Evolutionary conservation across 192 early-diverging fungal genomes (phyloP).

Genomic region (Coemansia furcata): DNA sequence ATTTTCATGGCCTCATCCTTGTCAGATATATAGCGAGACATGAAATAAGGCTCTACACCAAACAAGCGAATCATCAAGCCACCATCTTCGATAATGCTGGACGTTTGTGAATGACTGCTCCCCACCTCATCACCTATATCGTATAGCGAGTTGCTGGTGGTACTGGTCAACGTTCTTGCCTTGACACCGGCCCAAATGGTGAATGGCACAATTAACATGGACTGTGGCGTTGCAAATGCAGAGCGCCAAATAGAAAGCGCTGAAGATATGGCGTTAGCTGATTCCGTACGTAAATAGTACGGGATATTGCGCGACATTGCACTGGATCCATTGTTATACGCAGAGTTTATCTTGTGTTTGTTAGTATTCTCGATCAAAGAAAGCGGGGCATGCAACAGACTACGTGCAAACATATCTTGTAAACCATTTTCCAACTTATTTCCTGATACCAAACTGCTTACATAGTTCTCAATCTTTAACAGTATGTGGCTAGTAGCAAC

Average conservation of each 20-base stretch:
- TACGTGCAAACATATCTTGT: background rate
- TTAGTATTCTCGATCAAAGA: background rate
- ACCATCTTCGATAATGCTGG: constrained; percentile 55
- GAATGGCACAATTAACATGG: constrained; percentile 13
- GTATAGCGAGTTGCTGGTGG: background rate
- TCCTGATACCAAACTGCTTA: background rate
- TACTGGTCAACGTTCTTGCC: background rate
- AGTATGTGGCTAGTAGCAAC: background rate
- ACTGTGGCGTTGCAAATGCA: constrained; percentile 2
- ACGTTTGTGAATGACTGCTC: constrained; percentile 1
- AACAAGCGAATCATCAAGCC: constrained; percentile 68
- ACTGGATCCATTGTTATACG: background rate
- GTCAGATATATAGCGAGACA: constrained; percentile 49
- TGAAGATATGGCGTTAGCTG: background rate
- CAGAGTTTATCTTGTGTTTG: background rate
- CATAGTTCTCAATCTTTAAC: background rate
- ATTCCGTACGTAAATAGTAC: background rate
- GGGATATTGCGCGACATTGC: background rate
- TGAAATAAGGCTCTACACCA: constrained; percentile 56
- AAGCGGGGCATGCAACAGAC: background rate
- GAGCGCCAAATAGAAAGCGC: background rate
- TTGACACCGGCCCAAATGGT: background rate
- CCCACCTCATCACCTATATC: background rate
- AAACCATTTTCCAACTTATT: background rate
- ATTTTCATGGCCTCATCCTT: constrained; percentile 61